Percentiles rank a stretch among this genome's conserved stretches.
These are phyloP conservation scores for Antrodiella citrinella DNA, from an alignment of 768 basidiomycete species.

Conservation along the genomic window DNA sequence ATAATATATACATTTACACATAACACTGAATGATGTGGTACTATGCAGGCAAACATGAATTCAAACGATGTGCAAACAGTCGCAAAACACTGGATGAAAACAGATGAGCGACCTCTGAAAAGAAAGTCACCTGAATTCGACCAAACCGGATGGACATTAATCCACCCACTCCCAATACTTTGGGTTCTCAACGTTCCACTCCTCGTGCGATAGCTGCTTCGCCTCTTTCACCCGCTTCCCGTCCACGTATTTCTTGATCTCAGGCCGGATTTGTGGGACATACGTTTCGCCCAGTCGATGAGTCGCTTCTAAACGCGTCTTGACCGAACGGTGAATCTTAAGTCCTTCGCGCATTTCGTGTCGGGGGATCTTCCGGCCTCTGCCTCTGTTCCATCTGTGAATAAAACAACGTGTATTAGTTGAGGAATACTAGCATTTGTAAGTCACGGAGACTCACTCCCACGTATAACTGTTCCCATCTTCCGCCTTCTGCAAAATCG, in stretches of 20 bases:
- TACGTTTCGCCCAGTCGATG: neutral
- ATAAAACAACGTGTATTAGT: no score
- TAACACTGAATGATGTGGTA: no score
- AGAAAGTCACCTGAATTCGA: no score
- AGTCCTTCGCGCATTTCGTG: constrained; percentile 5
- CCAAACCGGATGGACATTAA: no score
- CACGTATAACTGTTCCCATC: neutral
- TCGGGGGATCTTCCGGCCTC: constrained; percentile 3
- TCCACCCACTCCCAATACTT: constrained; percentile 6
- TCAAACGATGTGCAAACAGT: no score
- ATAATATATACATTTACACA: no score
- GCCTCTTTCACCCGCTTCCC: constrained; percentile 1
- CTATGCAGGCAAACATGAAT: no score
- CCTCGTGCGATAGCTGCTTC: neutral
- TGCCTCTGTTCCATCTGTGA: constrained; percentile 5
- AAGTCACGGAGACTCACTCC: neutral
- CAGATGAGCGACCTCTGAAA: no score
- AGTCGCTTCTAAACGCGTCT: constrained; percentile 9
- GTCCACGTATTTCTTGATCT: neutral
- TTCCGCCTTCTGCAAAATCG: constrained; percentile 1
- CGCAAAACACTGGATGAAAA: no score
- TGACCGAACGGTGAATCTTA: constrained; percentile 12
- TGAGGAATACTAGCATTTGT: no score
- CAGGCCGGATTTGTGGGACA: constrained; percentile 2
- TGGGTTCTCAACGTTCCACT: constrained; percentile 4